Base-by-base conservation (phyloP, 805 yeast genomes). In the Scheffersomyces spartinae region DNA sequence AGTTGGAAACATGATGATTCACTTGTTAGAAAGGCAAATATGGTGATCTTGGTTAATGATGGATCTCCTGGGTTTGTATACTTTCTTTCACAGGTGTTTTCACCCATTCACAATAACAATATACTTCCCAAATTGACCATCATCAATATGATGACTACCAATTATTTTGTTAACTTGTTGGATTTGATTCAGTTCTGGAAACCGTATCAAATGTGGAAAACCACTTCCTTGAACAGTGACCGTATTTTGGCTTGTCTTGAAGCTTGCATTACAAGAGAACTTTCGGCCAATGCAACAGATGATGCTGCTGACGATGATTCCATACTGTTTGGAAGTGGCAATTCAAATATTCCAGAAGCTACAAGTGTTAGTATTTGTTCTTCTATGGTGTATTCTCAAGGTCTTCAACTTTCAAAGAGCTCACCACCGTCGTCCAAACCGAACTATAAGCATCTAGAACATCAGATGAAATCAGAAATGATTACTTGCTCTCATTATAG, bases 131-230 rank as follows among this genome's bases (percentile, higher is more conserved):
- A 49, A 31, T 21, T 59, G 17, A 47, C 55, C 9, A 43, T 60
- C 7, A 47, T 60, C 21, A 60, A 60, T 30, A 34, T 59, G 38
- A 48, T 58, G 36, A 51, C 60, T 4, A 49, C 48, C 18, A 58
- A 60, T 35, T 60, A 57, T 35, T 60, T 60, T 27, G 35, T 47
- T 11, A 58, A 55, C 32, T 40, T 60, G 18, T 48, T 56, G 30
- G 62, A 57, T 7, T 39, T 60, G 20, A 49, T 58, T 22, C 46
- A 46, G 32, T 28, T 27, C 13, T 30, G 47, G 10, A 43, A 40
- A 17, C 66, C 66, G 1, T 45, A 42, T 27, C 64, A 57, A 33
- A 47, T 52, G 17, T 55, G 64, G 57, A 60, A 58, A 28, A 40
- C 61, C 4, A 35, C 59, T 3, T 47, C 60, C 2, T 34, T 57